Conservation (phyloP, 768 basidiomycete species). For the Agaricus sinodeliciosus region DNA sequence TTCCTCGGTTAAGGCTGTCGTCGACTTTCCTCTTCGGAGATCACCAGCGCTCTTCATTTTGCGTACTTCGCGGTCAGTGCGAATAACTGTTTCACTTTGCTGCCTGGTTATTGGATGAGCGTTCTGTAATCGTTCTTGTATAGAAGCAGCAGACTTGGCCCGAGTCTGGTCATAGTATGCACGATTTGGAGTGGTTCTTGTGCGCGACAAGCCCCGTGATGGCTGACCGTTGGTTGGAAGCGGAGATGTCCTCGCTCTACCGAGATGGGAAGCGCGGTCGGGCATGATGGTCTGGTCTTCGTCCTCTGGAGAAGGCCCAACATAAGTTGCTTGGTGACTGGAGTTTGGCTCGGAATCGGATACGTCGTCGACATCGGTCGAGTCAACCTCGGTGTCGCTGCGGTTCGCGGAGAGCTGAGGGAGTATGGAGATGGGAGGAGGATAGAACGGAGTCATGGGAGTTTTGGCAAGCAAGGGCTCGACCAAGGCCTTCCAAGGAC, state of each 20-base stretch:
- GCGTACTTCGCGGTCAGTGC: constrained; percentile 56
- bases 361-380: constrained; percentile 49
- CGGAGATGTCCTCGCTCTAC: constrained; percentile 46
- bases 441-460: constrained; percentile 55
- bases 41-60: constrained; percentile 89
- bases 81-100: constrained; percentile 35
- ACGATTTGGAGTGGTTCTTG: constrained; percentile 71
- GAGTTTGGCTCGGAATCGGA: constrained; percentile 49
- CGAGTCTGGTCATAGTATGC: constrained; percentile 41
- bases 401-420: constrained; percentile 42
- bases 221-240: constrained; percentile 21
- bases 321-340: constrained; percentile 23
- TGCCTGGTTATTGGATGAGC: constrained; percentile 9
- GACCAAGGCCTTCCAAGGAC: constrained; percentile 86
- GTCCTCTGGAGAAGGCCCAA: constrained; percentile 36
- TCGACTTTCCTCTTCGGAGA: constrained; percentile 43
- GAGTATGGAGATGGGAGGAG: constrained; percentile 58
- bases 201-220: constrained; percentile 52
- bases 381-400: constrained; percentile 36
- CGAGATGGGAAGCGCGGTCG: constrained; percentile 47
- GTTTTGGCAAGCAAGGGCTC: constrained; percentile 71
- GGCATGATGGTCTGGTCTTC: constrained; percentile 75
- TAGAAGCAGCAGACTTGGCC: constrained; percentile 21
- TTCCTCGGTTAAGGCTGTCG: constrained; percentile 21
- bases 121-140: constrained; percentile 3